These are phyloP conservation scores for Russula ochroleuca DNA, from an alignment of 768 basidiomycete species.

Conservation along the genomic window DNA sequence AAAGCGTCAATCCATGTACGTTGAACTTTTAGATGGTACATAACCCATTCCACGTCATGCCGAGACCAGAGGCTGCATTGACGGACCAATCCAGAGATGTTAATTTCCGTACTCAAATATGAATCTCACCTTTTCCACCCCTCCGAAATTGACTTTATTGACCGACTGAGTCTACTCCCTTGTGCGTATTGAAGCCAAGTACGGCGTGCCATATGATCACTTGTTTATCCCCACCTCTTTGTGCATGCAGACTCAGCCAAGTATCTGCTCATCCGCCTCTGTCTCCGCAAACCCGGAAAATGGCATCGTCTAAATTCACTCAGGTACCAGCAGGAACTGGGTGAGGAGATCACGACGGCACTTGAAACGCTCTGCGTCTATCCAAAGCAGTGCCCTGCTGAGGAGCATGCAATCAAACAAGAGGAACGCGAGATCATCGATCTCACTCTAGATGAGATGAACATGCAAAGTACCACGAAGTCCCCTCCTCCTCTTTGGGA, in stretches of 20 bases:
- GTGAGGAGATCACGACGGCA: conserved; percentile 38
- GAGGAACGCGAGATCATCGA: conserved; percentile 37
- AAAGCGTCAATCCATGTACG: conserved; percentile 40
- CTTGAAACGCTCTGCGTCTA: conserved; percentile 43
- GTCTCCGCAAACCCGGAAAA: conserved; percentile 53
- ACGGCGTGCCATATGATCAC: neutral
- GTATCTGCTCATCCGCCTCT: conserved; percentile 59
- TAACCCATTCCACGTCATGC: neutral
- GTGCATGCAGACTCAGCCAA: conserved; percentile 45
- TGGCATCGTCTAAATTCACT: conserved; percentile 50
- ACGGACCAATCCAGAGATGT: conserved; percentile 44
- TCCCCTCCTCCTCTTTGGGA: conserved; percentile 3
- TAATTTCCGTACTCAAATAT: conserved; percentile 45
- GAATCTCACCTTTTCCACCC: conserved; percentile 52
- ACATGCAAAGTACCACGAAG: conserved; percentile 13
- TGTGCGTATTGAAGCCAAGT: conserved; percentile 41
- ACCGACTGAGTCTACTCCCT: conserved; percentile 41
- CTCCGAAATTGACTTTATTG: conserved; percentile 45
- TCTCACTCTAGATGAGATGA: conserved; percentile 35
- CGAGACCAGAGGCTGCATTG: neutral
- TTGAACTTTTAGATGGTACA: conserved; percentile 40
- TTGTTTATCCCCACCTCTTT: conserved; percentile 1
- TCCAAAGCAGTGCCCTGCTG: conserved; percentile 21
- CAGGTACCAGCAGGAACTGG: conserved; percentile 43
- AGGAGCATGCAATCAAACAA: conserved; percentile 21